These are phyloP conservation scores for Globisporangium splendens DNA, from an alignment of 352 stramenopile genomes.

Conservation along the genomic window DNA sequence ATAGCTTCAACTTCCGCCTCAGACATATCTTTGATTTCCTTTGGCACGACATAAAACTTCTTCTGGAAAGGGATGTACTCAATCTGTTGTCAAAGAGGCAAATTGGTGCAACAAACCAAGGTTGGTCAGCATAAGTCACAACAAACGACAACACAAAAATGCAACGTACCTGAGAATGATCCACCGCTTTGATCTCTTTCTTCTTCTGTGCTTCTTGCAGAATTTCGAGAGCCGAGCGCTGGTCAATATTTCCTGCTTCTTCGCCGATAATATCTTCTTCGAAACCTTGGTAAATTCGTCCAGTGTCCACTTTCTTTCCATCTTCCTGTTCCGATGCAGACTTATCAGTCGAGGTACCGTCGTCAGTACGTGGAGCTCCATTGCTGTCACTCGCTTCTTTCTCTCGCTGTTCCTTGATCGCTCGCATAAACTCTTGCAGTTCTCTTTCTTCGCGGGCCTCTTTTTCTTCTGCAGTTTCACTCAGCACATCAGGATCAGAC, in stretches of 20 bases:
- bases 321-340: constrained; percentile 11
- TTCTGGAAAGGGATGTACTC: constrained; percentile 98
- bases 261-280: constrained; percentile 85
- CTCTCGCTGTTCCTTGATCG: constrained; percentile 71
- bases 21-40: constrained; percentile 88
- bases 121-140: neutral
- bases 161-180: constrained; percentile 84
- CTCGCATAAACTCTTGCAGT: constrained; percentile 82
- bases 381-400: constrained; percentile 31
- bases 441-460: constrained; percentile 80
- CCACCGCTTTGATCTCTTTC: constrained; percentile 94
- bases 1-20: constrained; percentile 81
- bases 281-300: constrained; percentile 79
- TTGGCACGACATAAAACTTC: constrained; percentile 98
- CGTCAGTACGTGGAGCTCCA: constrained; percentile 5
- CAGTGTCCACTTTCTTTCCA: constrained; percentile 60
- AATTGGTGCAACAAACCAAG: neutral
- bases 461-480: constrained; percentile 57
- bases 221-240: constrained; percentile 87
- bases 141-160: neutral
- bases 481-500: constrained; percentile 16
- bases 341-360: constrained; percentile 1
- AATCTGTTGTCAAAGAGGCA: constrained; percentile 46
- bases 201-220: constrained; percentile 90
- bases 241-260: constrained; percentile 67